Evolutionary conservation across 2,329 filamentous ascomycete species (phyloP), one percentile per base, ranked within the genome.

Genomic region (Fusarium sambucinum): DNA sequence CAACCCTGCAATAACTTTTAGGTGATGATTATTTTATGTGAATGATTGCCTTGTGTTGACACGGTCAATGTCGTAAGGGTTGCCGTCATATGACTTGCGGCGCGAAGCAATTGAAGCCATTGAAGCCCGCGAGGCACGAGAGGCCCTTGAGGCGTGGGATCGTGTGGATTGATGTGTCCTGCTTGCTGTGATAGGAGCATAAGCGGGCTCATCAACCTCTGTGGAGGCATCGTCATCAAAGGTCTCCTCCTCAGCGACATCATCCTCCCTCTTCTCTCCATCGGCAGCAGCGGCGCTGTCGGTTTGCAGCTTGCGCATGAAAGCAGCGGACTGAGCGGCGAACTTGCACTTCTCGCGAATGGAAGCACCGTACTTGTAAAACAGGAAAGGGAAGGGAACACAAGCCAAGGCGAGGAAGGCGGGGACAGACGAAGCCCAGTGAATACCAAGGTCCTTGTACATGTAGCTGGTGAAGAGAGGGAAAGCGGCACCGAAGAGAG

Each of bases 261-360:
- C 35, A 14, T 69, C 66, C 1, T 67, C 62, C 40, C 59, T 63
- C 41, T 69, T 68, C 14, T 53, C 29, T 10, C 70, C 66, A 3
- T 62, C 66, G 3, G 53, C 16, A 4, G 23, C 8, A 5, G 23
- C 16, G 23, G 45, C 57, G 8, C 32, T 54, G 17, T 70, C 66
- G 41, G 4, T 55, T 6, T 69, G 66, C 2, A 69, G 33, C 61
- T 69, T 70, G 47, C 66, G 66, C 21, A 69, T 70, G n/a, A 69
- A 69, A 17, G 66, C 66, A 14, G 66, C 66, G 10, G 66, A 69
- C 17, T 69, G 66, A 9, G 66, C 66, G 3, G 66, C 66, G 10
- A 63, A 70, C 54, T 70, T 70, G 68, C 68, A 71, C 54, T 69
- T 66, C 30, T 69, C 60, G 2, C 69, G 69, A 6, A 71, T 69